Base-by-base conservation (phyloP, 2,329 filamentous ascomycete species). In the Beauveria bassiana region DNA sequence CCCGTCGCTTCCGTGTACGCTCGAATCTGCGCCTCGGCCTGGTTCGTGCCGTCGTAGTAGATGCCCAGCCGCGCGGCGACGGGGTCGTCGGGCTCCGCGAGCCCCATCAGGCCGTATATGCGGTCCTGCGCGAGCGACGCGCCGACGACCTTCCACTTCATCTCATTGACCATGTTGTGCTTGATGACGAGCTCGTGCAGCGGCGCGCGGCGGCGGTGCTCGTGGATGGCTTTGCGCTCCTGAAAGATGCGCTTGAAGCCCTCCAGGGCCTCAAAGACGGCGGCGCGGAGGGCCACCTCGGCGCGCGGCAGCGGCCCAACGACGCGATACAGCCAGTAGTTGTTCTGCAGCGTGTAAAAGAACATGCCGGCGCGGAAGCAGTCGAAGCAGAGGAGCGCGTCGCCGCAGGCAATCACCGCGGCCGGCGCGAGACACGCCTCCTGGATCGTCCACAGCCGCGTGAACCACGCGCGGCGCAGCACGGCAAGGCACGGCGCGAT, bases 401-500 rank as follows among this genome's bases (percentile, higher is more conserved):
- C 58, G 9, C 72, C 72, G 53, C 71, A 74, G 1, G 69, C 55
- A 5, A 74, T 64, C 7, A 68, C 20, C 1, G 69, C 65, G 1
- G 42, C 31, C 0, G 66, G 62, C 3, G 70, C 66, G 3, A 74
- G 63, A 2, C 67, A 70, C 1, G 68, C 68, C 50, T 74, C 73
- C 63, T 74, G 73, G 7, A 75, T 70, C 3, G 67, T 69, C 73
- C 73, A 75, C 1, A 74, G 63, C 5, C 73, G 71, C 24, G 59
- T 65, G 60, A 71, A 69, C 72, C 72, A 74, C 1, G 61, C 8
- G 4, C 71, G 66, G 14, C 65, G 59, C 31, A 74, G 64, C 1
- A 73, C 63, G 28, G 71, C 71, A 1, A 62, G 53, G n/a, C 68
- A 62, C 7, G 68, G 70, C 3, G 65, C 59, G 1, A 72, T 45